Evolutionary conservation across 2,329 filamentous ascomycete genomes (phyloP).

Genomic region (Neonectria faginata): DNA sequence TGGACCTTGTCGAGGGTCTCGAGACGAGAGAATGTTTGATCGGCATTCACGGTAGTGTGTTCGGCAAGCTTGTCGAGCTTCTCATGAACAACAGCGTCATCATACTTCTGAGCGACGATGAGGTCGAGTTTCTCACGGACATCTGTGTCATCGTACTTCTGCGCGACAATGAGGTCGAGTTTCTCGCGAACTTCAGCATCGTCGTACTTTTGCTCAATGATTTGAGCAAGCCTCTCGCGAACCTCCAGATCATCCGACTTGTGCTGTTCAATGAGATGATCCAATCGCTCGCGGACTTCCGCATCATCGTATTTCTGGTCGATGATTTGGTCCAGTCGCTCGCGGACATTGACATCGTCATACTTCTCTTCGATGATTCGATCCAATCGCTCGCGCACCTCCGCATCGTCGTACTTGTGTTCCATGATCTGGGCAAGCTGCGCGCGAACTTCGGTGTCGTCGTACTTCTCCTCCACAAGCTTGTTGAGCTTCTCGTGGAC

Average conservation of each 20-base stretch:
- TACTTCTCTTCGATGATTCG: slow-evolving; percentile 71
- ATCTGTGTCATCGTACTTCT: slow-evolving; percentile 45
- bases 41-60: slow-evolving; percentile 70
- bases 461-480: slow-evolving; percentile 45
- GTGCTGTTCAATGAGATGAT: slow-evolving; percentile 48
- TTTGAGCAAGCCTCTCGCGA: slow-evolving; percentile 63
- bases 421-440: slow-evolving; percentile 47
- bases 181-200: slow-evolving; percentile 45
- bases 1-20: slow-evolving; percentile 90
- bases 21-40: slow-evolving; percentile 79
- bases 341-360: slow-evolving; percentile 58
- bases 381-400: slow-evolving; percentile 52
- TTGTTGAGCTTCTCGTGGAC: slow-evolving; percentile 47
- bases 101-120: slow-evolving; percentile 65
- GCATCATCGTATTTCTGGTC: slow-evolving; percentile 43
- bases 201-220: slow-evolving; percentile 50
- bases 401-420: slow-evolving; percentile 70
- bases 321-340: slow-evolving; percentile 63
- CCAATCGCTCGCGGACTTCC: slow-evolving; percentile 41
- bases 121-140: slow-evolving; percentile 44
- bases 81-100: slow-evolving; percentile 55
- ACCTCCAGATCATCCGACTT: slow-evolving; percentile 50
- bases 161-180: slow-evolving; percentile 42
- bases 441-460: slow-evolving; percentile 46
- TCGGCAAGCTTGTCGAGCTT: slow-evolving; percentile 65